Evolutionary conservation across 306 rosid genomes (phyloP), one percentile per base, ranked within the genome.

Genomic region (Inga oerstediana): DNA sequence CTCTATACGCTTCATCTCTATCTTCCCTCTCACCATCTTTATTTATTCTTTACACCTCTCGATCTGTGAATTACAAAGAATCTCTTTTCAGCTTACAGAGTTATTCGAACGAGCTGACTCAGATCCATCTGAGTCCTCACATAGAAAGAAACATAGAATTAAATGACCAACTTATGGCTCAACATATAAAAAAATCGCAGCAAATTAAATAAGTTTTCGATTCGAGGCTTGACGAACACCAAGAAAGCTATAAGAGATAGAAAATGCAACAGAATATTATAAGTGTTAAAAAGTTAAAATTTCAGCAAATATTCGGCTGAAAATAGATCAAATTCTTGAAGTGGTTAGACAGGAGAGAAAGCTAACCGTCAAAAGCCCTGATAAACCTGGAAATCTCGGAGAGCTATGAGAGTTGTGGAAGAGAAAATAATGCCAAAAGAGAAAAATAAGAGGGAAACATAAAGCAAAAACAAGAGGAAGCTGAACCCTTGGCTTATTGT

Each of bases 21-120:
- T 92, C 84, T 92, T 94, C 11, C 98, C 97, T 85, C 98, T 88
- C 92, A 91, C 98, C 97, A 94, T 94, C 80, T 83, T 71, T 76
- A 54, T 65, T 6, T 15, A 65, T 34, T 35, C 54, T 4, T 68
- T 59, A 59, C 34, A 10, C 66, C 54, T 68, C 67, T 67, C 43
- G 43, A 39, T 39, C 24, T 35, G 19, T 14, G n/a, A 66, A 66
- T 14, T 16, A 34, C 11, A 24, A 66, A 66, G 43, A 39, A 39
- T 2, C 10, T 17, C 7, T 58, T 19, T n/a, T 58, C 13, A 58
- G 8, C 13, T 58, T 58, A n/a, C 24, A 20, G 8, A 39, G 43
- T 39, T 39, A 39, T 39, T 39, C 43, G 43, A 39, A 39, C 8
- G 9, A 15, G 10, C 35, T 34, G 35, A 15, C 16, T 12, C 43